Percentiles rank a stretch among this genome's conserved stretches.
Conservation (phyloP, 2,329 filamentous ascomycete species). For the Penicillium expansum region DNA sequence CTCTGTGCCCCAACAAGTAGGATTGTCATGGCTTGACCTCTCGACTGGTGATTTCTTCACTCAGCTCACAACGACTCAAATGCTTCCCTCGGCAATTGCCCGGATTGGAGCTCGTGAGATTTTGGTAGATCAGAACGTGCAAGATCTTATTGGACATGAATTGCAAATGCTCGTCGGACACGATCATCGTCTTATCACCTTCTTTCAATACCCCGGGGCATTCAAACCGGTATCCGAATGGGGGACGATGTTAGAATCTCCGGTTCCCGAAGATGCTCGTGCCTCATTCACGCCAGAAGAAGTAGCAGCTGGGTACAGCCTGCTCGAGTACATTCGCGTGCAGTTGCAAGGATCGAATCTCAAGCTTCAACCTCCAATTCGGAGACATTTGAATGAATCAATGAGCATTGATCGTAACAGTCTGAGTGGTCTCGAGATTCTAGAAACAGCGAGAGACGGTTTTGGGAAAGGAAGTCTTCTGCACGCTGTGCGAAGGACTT, state of each 20-base stretch:
- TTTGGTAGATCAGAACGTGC: conserved; percentile 66
- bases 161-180: conserved; percentile 69
- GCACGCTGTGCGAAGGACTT: conserved; percentile 83
- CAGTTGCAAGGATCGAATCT: conserved; percentile 74
- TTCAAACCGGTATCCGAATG: conserved; percentile 61
- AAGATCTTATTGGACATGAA: conserved; percentile 57
- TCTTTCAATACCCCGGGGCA: conserved; percentile 52
- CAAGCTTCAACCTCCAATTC: conserved; percentile 77
- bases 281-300: conserved; percentile 65
- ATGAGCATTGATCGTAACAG: conserved; percentile 94
- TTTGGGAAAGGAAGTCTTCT: conserved; percentile 77
- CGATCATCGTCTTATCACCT: conserved; percentile 73
- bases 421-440: conserved; percentile 82
- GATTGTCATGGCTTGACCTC: conserved; percentile 89
- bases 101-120: conserved; percentile 83
- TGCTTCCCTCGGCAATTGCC: conserved; percentile 75
- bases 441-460: conserved; percentile 78
- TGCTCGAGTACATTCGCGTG: conserved; percentile 81
- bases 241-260: conserved; percentile 72
- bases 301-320: conserved; percentile 69
- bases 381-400: conserved; percentile 69
- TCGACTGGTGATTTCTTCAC: conserved; percentile 95
- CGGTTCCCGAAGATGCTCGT: conserved; percentile 56
- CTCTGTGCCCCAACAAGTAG: conserved; percentile 53
- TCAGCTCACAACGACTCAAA: conserved; percentile 67